These are phyloP conservation scores for Phytophthora agathidicida DNA, from an alignment of 352 stramenopile genomes.

Conservation along the genomic window DNA sequence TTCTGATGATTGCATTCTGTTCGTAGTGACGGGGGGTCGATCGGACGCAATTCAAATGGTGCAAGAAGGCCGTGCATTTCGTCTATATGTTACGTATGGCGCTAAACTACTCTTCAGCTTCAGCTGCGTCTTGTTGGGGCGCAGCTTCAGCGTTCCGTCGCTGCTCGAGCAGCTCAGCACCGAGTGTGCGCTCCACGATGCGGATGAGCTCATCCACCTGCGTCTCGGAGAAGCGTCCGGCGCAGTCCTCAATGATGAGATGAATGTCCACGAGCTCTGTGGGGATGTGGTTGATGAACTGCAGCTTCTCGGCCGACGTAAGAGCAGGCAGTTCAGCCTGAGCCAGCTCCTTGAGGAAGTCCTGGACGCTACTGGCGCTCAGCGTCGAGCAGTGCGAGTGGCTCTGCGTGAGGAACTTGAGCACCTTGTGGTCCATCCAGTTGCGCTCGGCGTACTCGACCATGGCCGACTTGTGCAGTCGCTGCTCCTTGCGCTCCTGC, in stretches of 20 bases:
- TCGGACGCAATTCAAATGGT: too few species aligned
- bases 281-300: constrained; percentile 87
- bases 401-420: constrained; percentile 84
- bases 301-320: constrained; percentile 75
- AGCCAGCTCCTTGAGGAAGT: constrained; percentile 63
- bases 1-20: constrained; percentile 40
- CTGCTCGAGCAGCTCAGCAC: constrained; percentile 33
- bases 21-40: constrained; percentile 36
- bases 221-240: constrained; percentile 71
- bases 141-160: constrained; percentile 41
- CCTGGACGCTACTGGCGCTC: constrained; percentile 52
- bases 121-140: constrained; percentile 17
- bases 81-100: constrained; percentile 30
- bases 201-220: constrained; percentile 80
- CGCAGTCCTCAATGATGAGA: constrained; percentile 86
- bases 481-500: constrained; percentile 80
- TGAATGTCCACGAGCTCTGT: constrained; percentile 87
- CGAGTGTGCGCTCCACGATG: constrained; percentile 74
- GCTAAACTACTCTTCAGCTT: constrained; percentile 16
- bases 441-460: constrained; percentile 86
- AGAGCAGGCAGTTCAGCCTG: constrained; percentile 52
- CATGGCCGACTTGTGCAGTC: constrained; percentile 78
- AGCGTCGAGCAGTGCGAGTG: constrained; percentile 66
- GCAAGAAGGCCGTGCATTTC: constrained; percentile 5
- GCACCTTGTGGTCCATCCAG: constrained; percentile 91